Evolutionary conservation across 1,284 basidiomycete genomes (phyloP), one percentile per base, ranked within the genome.

Genomic region (Malassezia sympodialis): DNA sequence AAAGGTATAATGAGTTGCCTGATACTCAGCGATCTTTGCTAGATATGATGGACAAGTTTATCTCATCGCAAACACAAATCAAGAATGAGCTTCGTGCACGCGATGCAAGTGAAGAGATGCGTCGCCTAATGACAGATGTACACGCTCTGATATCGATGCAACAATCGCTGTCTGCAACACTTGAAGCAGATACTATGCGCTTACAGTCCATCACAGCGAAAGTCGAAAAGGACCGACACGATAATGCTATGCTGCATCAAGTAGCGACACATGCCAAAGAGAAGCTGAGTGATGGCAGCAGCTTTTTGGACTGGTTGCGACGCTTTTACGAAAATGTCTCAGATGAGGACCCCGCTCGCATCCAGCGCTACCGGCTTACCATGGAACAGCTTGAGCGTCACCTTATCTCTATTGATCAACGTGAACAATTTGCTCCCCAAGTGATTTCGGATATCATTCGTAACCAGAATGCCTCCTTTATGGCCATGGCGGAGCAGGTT

Each of bases 1-100:
- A 73, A 44, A 61, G 69, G 17, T 74, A 67, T 57, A 71, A 74
- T 44, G 70, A 74, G 28, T 53, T 74, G 14, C 66, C 69, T 14
- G 72, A 73, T 3, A 61, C 65, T 3, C 62, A 62, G 8, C 60
- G 60, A 8, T 61, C 65, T 35, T 49, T 74, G 21, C 40, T 74
- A 1, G 70, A 73, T 37, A 67, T 72, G 46, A 60, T 74, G 31
- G 72, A 74, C 31, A 43, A 48, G 10, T 61, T 63, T 53, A 66
- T 68, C 15, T 32, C 53, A 2, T 44, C 55, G 0, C 67, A 69
- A 48, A 50, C 42, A 11, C 63, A 67, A 41, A 58, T 69, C 40
- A 58, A 62, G 30, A 59, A 64, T 31, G 65, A 67, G 42, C 51
- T 70, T 12, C 62, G 62, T 28, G 62, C 65, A 19, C 58, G 66